Evolutionary conservation across 441 rosid species (phyloP).

Genomic region (Populus hybrid): DNA sequence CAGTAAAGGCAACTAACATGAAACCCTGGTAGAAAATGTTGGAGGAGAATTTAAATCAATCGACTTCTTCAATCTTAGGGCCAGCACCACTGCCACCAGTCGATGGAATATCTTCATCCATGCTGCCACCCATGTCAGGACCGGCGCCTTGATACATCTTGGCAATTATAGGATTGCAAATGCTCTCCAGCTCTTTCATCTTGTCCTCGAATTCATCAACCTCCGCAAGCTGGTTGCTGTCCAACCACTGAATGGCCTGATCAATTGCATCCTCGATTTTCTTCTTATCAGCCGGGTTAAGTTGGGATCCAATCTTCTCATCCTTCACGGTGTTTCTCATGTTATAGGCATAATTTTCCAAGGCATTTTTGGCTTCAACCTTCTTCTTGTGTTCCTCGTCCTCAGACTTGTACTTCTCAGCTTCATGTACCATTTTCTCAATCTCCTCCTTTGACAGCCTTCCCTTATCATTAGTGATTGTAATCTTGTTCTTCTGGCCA

Average conservation of each 20-base stretch:
- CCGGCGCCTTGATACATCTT: conserved; percentile 69
- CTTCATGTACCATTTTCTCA: conserved; percentile 76
- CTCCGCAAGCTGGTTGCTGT: conserved; percentile 66
- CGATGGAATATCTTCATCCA: conserved; percentile 38
- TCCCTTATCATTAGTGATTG: conserved; percentile 80
- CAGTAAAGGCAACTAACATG: neutral
- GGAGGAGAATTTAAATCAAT: conserved; percentile 24
- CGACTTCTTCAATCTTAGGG: conserved; percentile 78
- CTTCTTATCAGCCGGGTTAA: conserved; percentile 51
- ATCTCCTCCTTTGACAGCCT: conserved; percentile 64
- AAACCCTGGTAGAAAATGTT: neutral
- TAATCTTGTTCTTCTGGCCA: conserved; percentile 77
- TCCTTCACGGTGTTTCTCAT: conserved; percentile 74
- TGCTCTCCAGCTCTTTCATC: conserved; percentile 70
- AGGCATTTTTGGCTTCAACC: conserved; percentile 68
- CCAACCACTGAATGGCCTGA: conserved; percentile 61
- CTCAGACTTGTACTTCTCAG: conserved; percentile 71
- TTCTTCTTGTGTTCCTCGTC: conserved; percentile 73
- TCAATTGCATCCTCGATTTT: conserved; percentile 64
- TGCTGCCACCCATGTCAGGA: conserved; percentile 33
- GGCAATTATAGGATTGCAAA: conserved; percentile 71
- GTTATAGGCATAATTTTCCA: conserved; percentile 70
- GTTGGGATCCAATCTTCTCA: conserved; percentile 59
- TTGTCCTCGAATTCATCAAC: conserved; percentile 73
- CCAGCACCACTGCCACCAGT: conserved; percentile 36